Evolutionary conservation across 257 asterid genomes (phyloP), one percentile per base, ranked within the genome.

Genomic region (Jaltomata sinuosa): DNA sequence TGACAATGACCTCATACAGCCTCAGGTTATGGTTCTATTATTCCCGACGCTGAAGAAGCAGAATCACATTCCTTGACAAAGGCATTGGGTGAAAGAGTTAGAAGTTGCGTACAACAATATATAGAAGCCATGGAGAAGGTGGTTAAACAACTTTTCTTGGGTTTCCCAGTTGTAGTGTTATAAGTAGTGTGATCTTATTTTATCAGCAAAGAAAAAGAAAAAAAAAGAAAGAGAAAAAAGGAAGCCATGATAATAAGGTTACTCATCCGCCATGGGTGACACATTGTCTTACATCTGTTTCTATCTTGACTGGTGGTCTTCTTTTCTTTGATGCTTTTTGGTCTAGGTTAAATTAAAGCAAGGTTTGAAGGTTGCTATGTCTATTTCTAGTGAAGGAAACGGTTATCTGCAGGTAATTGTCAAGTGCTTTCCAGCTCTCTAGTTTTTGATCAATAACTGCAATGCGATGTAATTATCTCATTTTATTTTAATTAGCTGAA

Each of bases 51-150:
- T 19, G 90, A 83, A 81, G 91, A 82, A 84, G 97, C 89, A 68
- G 97, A 91, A 87, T 93, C 96, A 84, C 97, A 97, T 88, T 87
- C 91, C 83, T 88, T 83, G 85, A 91, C 98, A 36, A 93, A 88
- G 86, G 89, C 92, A 18, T 83, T 97, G 88, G 98, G 95, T 72
- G 97, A 92, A 22, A 92, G 86, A 91, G 97, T 95, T 55, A 94
- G 94, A 68, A 87, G 80, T 57, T 85, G 86, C 77, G 93, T 94
- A n/a, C 95, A 91, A 78, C 95, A 92, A 71, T 97, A 94, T 68
- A 64, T 94, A 86, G 98, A 94, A 83, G 94, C 96, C 80, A 92
- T 97, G 99, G 99, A 97, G 89, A 95, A 94, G 97, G 99, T 96
- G 85, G 86, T 53, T 53, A 77, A 87, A 68, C 78, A 68, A 74